Conservation (phyloP, 306 rosid species). For the Quercus ilex region DNA sequence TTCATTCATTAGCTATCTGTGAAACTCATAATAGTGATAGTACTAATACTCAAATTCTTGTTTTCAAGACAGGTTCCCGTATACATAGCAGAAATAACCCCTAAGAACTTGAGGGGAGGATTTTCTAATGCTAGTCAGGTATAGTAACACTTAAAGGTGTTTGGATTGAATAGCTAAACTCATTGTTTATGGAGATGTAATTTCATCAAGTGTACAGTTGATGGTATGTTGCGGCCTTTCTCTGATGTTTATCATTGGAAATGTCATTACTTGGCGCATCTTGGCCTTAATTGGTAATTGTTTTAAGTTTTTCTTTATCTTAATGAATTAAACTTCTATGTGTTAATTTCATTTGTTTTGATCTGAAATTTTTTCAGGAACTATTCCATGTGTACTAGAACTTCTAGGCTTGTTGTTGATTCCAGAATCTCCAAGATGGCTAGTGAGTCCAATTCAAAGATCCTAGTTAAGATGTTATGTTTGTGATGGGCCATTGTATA, state of each 20-base stretch:
- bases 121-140: constrained; percentile 69
- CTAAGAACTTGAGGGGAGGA: constrained; percentile 64
- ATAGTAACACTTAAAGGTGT: background rate
- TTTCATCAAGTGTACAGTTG: constrained; percentile 36
- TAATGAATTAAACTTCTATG: background rate
- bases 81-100: constrained; percentile 73
- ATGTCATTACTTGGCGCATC: constrained; percentile 45
- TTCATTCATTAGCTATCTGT: background rate
- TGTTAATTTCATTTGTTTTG: background rate
- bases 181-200: background rate
- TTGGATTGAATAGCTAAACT: constrained; percentile 1
- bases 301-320: no score
- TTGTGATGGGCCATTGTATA: background rate
- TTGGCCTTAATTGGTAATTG: constrained; percentile 51
- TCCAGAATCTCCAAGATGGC: constrained; percentile 95
- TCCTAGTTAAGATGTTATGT: background rate
- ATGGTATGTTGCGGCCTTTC: constrained; percentile 63
- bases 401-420: constrained; percentile 65
- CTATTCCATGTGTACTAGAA: constrained; percentile 54
- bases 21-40: background rate
- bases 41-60: background rate
- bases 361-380: constrained; percentile 31
- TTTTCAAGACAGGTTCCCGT: constrained; percentile 53
- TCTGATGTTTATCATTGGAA: constrained; percentile 56
- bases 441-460: constrained; percentile 47